phyloP scores from a whole-genome alignment of 352 stramenopile species.

The Phytophthora gonapodyides region DNA sequence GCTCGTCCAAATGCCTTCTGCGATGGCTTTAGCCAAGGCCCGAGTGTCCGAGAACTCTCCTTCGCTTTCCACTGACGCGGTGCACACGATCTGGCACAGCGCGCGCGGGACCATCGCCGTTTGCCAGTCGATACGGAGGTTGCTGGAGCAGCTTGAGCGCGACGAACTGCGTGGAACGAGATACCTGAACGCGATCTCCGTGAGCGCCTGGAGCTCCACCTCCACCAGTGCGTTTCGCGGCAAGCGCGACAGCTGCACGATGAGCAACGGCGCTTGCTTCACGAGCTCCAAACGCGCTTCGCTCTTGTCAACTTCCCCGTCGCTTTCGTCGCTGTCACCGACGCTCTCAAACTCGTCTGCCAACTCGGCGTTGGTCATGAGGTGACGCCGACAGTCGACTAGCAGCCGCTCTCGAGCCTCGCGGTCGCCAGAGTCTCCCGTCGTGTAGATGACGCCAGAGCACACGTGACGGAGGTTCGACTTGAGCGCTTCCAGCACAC shows the following conservation, averaged over 20 bases:
- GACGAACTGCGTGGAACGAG: constrained; percentile 35
- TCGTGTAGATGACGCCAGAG: constrained; percentile 68
- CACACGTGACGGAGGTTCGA: constrained; percentile 82
- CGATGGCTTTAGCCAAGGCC: constrained; percentile 28
- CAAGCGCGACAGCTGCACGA: constrained; percentile 71
- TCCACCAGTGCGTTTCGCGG: constrained; percentile 75
- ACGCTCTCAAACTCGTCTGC: constrained; percentile 59
- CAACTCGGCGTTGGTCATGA: constrained; percentile 50
- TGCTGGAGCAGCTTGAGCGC: constrained; percentile 5
- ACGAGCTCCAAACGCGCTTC: constrained; percentile 50
- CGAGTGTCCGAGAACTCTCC: constrained; percentile 14
- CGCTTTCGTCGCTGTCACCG: constrained; percentile 74
- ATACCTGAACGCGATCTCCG: constrained; percentile 64
- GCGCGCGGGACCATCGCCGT: constrained; percentile 45
- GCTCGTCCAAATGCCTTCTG: constrained; percentile 30
- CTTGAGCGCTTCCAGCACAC: constrained; percentile 73
- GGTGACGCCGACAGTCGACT: constrained; percentile 26
- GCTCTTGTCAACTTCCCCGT: constrained; percentile 77
- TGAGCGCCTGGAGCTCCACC: constrained; percentile 77
- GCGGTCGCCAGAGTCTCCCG: constrained; percentile 37
- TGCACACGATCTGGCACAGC: constrained; percentile 58
- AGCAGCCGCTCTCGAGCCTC: constrained; percentile 32
- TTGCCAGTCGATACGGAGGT: constrained; percentile 41
- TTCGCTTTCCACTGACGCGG: constrained; percentile 26
- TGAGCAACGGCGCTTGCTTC: constrained; percentile 53